phyloP scores from a whole-genome alignment of 2,329 filamentous ascomycete genomes.

The Epichloe bromicola region DNA sequence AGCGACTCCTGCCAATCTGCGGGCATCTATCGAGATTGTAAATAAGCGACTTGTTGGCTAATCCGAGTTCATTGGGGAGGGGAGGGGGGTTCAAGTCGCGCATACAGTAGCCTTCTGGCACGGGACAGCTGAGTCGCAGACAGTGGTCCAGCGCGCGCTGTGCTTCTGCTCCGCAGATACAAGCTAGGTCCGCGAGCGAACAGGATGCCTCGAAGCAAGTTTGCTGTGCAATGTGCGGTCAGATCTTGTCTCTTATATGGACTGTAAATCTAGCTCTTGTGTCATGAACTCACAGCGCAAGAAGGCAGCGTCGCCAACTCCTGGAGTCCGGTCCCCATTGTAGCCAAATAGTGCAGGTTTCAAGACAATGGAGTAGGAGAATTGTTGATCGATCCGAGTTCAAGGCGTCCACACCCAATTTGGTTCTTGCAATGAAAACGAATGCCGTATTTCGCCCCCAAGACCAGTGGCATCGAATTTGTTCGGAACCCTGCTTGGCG shows the following conservation, averaged over 20 bases:
- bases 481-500: too few species aligned
- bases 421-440: too few species aligned
- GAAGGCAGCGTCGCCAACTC: neutral
- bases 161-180: neutral
- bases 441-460: too few species aligned
- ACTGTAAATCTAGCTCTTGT: too few species aligned
- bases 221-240: neutral
- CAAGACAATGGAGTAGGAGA: neutral
- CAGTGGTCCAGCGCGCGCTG: neutral
- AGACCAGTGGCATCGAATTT: too few species aligned
- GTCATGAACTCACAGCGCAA: neutral
- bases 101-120: neutral
- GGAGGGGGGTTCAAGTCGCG: neutral
- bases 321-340: neutral
- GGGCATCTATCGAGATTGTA: neutral
- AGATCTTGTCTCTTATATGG: neutral
- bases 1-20: neutral
- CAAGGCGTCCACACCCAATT: too few species aligned
- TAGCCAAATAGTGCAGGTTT: neutral
- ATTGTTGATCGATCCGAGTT: neutral
- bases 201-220: neutral
- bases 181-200: neutral
- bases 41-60: too few species aligned
- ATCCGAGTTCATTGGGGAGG: neutral
- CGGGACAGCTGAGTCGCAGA: neutral